A percentile compares a stretch with the other conserved stretches of the same genome.
phyloP scores from a whole-genome alignment of 116 monocot species.

The Cymodocea nodosa region DNA sequence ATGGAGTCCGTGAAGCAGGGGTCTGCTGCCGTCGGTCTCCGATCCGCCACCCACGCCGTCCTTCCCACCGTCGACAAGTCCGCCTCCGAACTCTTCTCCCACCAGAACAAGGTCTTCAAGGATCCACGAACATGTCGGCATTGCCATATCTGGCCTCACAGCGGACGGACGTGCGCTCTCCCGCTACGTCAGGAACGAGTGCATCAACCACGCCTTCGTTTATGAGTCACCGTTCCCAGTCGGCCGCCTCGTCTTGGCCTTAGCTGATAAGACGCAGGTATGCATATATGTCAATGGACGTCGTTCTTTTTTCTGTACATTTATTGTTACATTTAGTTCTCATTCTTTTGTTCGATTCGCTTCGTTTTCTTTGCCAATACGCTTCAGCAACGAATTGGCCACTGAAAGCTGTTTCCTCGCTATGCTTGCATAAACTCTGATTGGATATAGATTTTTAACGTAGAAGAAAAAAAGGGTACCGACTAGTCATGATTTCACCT shows the following conservation, averaged over 20 bases:
- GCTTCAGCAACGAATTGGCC: too few species aligned
- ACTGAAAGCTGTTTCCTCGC: too few species aligned
- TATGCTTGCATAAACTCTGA: too few species aligned
- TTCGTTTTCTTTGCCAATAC: too few species aligned
- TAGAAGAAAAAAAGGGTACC: too few species aligned
- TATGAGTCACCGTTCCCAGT: slow-evolving; percentile 92
- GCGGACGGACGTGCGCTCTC: slow-evolving; percentile 94
- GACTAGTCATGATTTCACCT: too few species aligned
- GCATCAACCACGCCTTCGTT: slow-evolving; percentile 95
- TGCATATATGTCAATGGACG: too few species aligned
- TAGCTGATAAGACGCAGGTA: slow-evolving; percentile 99
- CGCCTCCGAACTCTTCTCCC: slow-evolving; percentile 80
- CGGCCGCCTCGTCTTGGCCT: slow-evolving; percentile 58
- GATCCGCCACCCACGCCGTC: slow-evolving; percentile 63
- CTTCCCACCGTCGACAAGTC: slow-evolving; percentile 87
- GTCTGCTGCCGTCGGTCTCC: slow-evolving; percentile 76
- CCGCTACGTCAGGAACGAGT: slow-evolving; percentile 76
- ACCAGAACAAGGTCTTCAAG: slow-evolving; percentile 96
- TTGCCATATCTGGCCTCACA: slow-evolving; percentile 94
- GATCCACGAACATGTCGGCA: slow-evolving; percentile 85
- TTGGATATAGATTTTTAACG: too few species aligned
- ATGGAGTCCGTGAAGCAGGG: slow-evolving; percentile 99
- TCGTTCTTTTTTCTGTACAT: too few species aligned
- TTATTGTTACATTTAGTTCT: too few species aligned
- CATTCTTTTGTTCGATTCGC: too few species aligned